Evolutionary conservation across 768 basidiomycete genomes (phyloP), one percentile per base, ranked within the genome.

Genomic region (Lanmaoa pseudosensibilis): DNA sequence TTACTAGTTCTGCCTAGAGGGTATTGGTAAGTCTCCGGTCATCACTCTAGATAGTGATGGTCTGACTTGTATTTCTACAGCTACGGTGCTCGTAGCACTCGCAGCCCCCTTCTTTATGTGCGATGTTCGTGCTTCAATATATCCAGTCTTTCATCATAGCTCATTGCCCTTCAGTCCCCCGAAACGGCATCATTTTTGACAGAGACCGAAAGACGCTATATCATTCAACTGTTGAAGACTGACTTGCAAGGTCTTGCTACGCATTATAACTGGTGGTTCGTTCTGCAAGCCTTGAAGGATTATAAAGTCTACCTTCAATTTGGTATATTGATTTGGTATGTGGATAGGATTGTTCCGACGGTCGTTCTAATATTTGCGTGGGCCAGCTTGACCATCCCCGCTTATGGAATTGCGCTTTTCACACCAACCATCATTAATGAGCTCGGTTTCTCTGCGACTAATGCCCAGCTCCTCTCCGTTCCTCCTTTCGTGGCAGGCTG

Each of bases 371-470:
- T 2, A 25, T 9, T 18, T 15, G 23, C 36, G 12, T 27, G 21
- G 5, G n/a, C 12, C 13, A 50, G 48, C 12, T n/a, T 50, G 37
- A 2, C 3, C 18, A n/a, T 50, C 7, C 7, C 36, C 12, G 2
- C 3, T 9, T 38, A 50, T 27, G 48, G 48, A n/a, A 38, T 50
- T 27, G 2, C 48, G 8, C 36, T 50, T 10, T 50, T 50, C 8
- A n/a, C n/a, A 1, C 48, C 48, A 19, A 50, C 25, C 3, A 38
- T 33, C 25, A 6, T 27, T 27, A 4, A 72, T 23, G 68, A 78
- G 47, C 74, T 82, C 10, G 81, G 83, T 6, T 85, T 71, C 68
- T 72, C 77, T 18, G 76, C 81, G 19, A 71, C 79, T 71, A 64
- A 74, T 27, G 80, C 82, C 6, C 76, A 84, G 54, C 59, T 76